Evolutionary conservation across 2,329 filamentous ascomycete genomes (phyloP).

Genomic region (Penicillium fuscoglaucum): DNA sequence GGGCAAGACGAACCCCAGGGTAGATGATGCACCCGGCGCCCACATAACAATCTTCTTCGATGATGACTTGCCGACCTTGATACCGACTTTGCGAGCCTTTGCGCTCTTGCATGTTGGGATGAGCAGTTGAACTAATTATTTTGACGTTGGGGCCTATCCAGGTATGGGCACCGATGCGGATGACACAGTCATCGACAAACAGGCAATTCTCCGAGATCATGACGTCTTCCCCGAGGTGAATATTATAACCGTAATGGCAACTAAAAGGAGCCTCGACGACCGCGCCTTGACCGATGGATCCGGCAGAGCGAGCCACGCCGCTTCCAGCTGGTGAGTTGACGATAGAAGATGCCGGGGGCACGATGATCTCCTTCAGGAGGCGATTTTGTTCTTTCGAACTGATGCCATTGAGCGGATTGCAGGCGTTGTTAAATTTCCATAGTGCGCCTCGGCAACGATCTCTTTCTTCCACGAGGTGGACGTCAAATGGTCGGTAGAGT

Average conservation of each 20-base stretch:
- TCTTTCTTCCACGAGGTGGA: constrained; percentile 78
- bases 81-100: constrained; percentile 73
- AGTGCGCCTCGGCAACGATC: constrained; percentile 78
- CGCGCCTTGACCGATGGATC: constrained; percentile 72
- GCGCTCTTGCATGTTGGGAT: constrained; percentile 70
- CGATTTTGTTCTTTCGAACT: constrained; percentile 52
- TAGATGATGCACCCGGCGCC: constrained; percentile 62
- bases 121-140: constrained; percentile 74
- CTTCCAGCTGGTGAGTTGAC: constrained; percentile 53
- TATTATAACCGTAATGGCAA: constrained; percentile 96
- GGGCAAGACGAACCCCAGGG: constrained; percentile 45
- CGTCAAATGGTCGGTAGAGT: constrained; percentile 76
- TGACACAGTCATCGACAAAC: constrained; percentile 80
- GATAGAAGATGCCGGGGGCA: constrained; percentile 32
- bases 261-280: constrained; percentile 84
- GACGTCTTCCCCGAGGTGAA: constrained; percentile 81
- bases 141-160: constrained; percentile 80
- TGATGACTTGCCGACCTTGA: constrained; percentile 68
- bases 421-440: constrained; percentile 83
- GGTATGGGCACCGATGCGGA: constrained; percentile 72
- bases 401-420: constrained; percentile 70
- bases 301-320: constrained; percentile 53
- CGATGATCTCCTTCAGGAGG: constrained; percentile 41
- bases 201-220: constrained; percentile 80
- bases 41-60: constrained; percentile 71